These are phyloP conservation scores for Trichoderma orchidacearum DNA, from an alignment of 495 filamentous ascomycete species.

Conservation along the genomic window DNA sequence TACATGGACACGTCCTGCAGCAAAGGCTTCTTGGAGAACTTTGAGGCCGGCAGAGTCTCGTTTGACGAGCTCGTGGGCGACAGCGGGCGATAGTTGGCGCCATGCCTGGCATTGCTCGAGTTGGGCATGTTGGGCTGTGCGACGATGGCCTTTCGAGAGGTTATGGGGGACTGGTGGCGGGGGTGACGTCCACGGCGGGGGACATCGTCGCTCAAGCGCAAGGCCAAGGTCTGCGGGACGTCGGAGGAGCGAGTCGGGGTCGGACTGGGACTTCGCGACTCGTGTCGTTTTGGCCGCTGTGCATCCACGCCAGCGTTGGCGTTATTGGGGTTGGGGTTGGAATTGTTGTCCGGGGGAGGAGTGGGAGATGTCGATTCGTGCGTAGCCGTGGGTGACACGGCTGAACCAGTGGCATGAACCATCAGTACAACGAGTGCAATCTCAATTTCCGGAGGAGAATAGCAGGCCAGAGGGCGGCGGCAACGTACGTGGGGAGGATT, in stretches of 20 bases:
- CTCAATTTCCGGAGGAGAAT: not conserved
- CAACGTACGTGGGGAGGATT: slow-evolving; percentile 37
- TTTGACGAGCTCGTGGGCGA: slow-evolving; percentile 2
- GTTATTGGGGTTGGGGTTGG: not conserved
- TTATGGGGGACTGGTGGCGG: slow-evolving; percentile 22
- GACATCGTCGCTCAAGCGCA: slow-evolving; percentile 20
- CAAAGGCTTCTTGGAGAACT: slow-evolving; percentile 17
- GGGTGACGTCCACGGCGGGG: slow-evolving; percentile 18
- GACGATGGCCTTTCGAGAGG: slow-evolving; percentile 30
- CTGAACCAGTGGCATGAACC: slow-evolving; percentile 7
- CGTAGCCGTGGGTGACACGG: slow-evolving; percentile 20
- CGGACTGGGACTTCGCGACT: slow-evolving; percentile 25
- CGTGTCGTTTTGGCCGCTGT: slow-evolving; percentile 21
- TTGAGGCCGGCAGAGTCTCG: not conserved
- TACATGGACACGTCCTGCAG: slow-evolving; percentile 37
- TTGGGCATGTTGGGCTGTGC: slow-evolving; percentile 20
- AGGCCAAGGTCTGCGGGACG: slow-evolving; percentile 15
- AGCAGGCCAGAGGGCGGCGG: not conserved
- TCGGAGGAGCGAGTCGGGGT: slow-evolving; percentile 14
- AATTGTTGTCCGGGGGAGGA: slow-evolving; percentile 28
- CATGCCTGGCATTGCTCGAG: slow-evolving; percentile 4
- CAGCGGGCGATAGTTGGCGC: slow-evolving; percentile 5
- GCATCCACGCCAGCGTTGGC: slow-evolving; percentile 13
- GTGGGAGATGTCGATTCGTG: slow-evolving; percentile 26
- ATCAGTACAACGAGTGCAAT: slow-evolving; percentile 1